Evolutionary conservation across 148 eudicot species (phyloP), one percentile per base, ranked within the genome.

Genomic region (Selenicereus undatus): DNA sequence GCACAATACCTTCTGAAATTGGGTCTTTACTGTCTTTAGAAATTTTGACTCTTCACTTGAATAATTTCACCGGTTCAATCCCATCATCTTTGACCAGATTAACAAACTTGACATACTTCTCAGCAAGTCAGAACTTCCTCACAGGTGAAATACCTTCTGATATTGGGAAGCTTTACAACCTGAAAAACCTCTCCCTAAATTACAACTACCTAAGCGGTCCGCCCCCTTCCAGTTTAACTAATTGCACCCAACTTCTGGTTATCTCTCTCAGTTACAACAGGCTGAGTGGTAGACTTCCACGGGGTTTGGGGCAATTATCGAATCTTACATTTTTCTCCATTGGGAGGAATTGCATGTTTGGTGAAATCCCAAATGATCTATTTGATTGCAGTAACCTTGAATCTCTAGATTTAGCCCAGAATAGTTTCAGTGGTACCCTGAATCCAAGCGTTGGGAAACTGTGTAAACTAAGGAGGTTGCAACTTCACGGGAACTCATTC

Each of bases 321-420:
- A 84, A 91, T 80, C 90, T 95, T 30, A 91, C 90, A n/a, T 84
- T 73, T 79, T 80, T 95, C 8, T 82, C 87, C 27, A 82, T 95
- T 35, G 86, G 87, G 22, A n/a, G 0, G 1, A 95, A 95, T 84
- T 74, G 78, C 1, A 56, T 95, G 86, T 82, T 74, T 50, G 99
- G 97, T 14, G 86, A 82, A 18, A 89, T 95, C 48, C 98, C 99
- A 74, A 93, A 87, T 26, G 95, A 92, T 75, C 85, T 95, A 58
- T 95, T 88, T 86, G 83, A 92, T 43, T 93, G 97, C 85, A 65
- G 86, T 11, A 82, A 82, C 82, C 93, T 95, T 52, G 60, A 54
- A 52, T 84, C 36, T 12, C 79, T 93, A 11, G 79, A 84, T 77
- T 39, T 93, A 42, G 78, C 75, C 3, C 7, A 20, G 39, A 95